phyloP scores from a whole-genome alignment of 805 yeast species.

The Candida pseudoglaebosa region DNA sequence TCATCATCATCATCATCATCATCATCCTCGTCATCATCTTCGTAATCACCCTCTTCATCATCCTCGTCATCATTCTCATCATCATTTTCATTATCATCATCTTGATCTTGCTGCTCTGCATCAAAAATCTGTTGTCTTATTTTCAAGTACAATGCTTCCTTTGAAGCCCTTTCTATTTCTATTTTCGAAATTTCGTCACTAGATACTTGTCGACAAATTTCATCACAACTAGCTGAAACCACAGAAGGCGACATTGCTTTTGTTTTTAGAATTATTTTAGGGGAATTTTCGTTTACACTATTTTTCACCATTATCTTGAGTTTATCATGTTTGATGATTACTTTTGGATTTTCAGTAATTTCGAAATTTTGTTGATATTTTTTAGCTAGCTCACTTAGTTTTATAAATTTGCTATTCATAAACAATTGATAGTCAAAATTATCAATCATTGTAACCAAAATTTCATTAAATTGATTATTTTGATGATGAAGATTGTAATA shows the following conservation, averaged over 20 bases:
- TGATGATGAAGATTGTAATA: constrained; percentile 59
- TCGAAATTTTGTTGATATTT: constrained; percentile 4
- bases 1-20: constrained; percentile 7
- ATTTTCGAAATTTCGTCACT: constrained; percentile 18
- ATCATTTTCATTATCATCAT: constrained; percentile 15
- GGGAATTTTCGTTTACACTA: neutral
- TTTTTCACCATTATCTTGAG: constrained; percentile 1
- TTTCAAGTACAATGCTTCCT: constrained; percentile 34
- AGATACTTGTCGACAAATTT: neutral
- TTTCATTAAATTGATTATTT: constrained; percentile 19
- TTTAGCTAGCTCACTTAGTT: constrained; percentile 8
- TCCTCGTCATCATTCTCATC: constrained; percentile 9
- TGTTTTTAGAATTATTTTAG: neutral
- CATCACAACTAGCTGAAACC: neutral
- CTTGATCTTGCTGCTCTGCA: constrained; percentile 11
- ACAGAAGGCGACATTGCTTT: neutral
- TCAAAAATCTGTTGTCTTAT: constrained; percentile 37
- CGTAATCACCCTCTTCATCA: constrained; percentile 7
- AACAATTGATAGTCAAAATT: constrained; percentile 13
- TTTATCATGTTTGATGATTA: constrained; percentile 1
- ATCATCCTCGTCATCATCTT: constrained; percentile 6
- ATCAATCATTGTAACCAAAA: constrained; percentile 16
- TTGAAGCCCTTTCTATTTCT: constrained; percentile 26
- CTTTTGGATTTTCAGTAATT: neutral
- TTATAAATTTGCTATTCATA: constrained; percentile 6